Evolutionary conservation across 257 asterid species (phyloP), one percentile per base, ranked within the genome.

Genomic region (Salvia rosmarinus): DNA sequence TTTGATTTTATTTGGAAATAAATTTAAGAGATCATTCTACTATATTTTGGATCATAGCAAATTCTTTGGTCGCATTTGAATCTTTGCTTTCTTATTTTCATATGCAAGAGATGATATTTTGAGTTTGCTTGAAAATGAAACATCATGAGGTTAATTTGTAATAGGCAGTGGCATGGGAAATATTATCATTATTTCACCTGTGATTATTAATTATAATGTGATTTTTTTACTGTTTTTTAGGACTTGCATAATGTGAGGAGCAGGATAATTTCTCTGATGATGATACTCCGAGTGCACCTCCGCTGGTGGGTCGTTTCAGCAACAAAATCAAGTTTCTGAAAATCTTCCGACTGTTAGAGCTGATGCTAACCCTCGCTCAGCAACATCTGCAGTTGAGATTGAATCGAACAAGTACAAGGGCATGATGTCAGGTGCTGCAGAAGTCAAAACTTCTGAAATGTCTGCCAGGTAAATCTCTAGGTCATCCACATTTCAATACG

Each of bases 201-300:
- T 12, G 62, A 25, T 54, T 46, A 12, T 20, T 71, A 55, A 54
- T 63, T 28, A 28, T 73, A 9, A 9, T 77, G 16, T 16, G 42
- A 14, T 49, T 61, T 4, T 19, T 42, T 40, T 43, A 34, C 68
- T 55, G 50, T 35, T 37, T 75, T 70, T 42, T 85, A 82, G 88
- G 87, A 52, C 42, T 77, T 67, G 20, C 20, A 50, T 21, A 59
- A 59, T 55, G 73, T 14, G 19, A 43, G 74, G 47, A 59, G 86
- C 81, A 77, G 79, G 80, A 46, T 14, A 57, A 78, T 54, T 67
- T 79, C 20, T 72, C 63, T 6, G 83, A 82, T 59, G 82, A 84
- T 8, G 88, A 78, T 71, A 72, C 72, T 68, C 96, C 98, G 2
- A 91, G 96, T 83, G 98, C 97, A 34, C 96, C 98, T 6, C 98